Percentiles rank a stretch among this genome's conserved stretches.
phyloP scores from a whole-genome alignment of 192 early-diverging fungal genomes.

The Globomyces pollinis-pini region DNA sequence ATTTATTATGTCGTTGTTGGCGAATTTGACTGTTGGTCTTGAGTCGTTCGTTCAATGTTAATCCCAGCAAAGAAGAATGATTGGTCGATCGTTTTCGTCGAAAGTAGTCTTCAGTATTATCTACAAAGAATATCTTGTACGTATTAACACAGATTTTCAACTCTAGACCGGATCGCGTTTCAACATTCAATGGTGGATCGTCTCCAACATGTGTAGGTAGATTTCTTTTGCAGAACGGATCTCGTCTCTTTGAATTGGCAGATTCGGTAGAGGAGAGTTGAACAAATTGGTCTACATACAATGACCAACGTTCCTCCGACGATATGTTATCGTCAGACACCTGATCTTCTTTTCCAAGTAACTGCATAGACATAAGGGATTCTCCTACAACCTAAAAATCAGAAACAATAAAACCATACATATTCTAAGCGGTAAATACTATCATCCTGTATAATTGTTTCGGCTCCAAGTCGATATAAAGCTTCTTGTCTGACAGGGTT shows the following conservation, averaged over 20 bases:
- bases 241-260: constrained; percentile 47
- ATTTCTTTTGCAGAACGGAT: constrained; percentile 71
- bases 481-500: constrained; percentile 39
- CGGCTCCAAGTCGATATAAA: constrained; percentile 40
- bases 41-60: not conserved
- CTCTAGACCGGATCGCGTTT: constrained; percentile 73
- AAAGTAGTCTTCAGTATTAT: constrained; percentile 88
- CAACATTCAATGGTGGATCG: constrained; percentile 46
- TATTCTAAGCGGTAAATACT: constrained; percentile 76
- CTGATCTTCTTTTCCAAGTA: constrained; percentile 83
- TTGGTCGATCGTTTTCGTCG: constrained; percentile 7
- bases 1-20: not conserved
- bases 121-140: constrained; percentile 96
- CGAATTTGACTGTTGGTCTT: not conserved
- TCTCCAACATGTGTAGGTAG: constrained; percentile 33
- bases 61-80: not conserved
- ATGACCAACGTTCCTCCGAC: constrained; percentile 86
- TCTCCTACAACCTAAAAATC: constrained; percentile 45
- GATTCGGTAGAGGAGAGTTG: constrained; percentile 77
- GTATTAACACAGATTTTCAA: constrained; percentile 96
- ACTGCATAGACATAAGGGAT: constrained; percentile 70
- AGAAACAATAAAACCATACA: constrained; percentile 35
- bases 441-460: constrained; percentile 55
- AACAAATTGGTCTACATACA: constrained; percentile 94
- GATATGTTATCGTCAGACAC: constrained; percentile 71